phyloP scores from a whole-genome alignment of 805 yeast genomes.

The Barnettozyma botsteinii region DNA sequence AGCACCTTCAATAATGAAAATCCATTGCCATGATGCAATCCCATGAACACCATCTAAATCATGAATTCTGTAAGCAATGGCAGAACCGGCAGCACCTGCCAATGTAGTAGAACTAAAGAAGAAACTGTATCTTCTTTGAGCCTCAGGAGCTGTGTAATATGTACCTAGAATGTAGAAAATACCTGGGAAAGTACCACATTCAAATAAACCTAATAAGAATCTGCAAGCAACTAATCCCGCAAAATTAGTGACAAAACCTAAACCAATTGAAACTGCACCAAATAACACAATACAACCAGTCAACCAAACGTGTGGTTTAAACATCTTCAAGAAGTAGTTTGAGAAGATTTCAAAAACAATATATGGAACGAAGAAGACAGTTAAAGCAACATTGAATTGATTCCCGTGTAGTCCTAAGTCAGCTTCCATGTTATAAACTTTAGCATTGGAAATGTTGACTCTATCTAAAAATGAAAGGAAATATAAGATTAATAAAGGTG shows the following conservation, averaged over 20 bases:
- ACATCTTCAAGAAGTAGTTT: constrained; percentile 33
- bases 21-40: constrained; percentile 43
- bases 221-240: constrained; percentile 44
- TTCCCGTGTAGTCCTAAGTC: constrained; percentile 44
- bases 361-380: constrained; percentile 45
- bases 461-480: constrained; percentile 75
- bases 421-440: constrained; percentile 57
- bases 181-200: constrained; percentile 48
- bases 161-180: constrained; percentile 42
- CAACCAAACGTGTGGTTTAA: constrained; percentile 36
- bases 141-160: constrained; percentile 43
- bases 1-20: constrained; percentile 46
- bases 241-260: constrained; percentile 38
- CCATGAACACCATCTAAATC: constrained; percentile 40
- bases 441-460: constrained; percentile 79
- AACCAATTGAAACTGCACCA: constrained; percentile 39
- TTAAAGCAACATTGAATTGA: constrained; percentile 40
- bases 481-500: constrained; percentile 70
- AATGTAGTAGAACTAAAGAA: constrained; percentile 48
- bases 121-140: constrained; percentile 41
- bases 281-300: constrained; percentile 28
- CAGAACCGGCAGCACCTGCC: constrained; percentile 54
- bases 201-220: constrained; percentile 47
- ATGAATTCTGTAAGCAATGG: constrained; percentile 41
- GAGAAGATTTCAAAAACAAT: constrained; percentile 33